phyloP scores from a whole-genome alignment of 768 basidiomycete species.

The Solioccasus polychromus region DNA sequence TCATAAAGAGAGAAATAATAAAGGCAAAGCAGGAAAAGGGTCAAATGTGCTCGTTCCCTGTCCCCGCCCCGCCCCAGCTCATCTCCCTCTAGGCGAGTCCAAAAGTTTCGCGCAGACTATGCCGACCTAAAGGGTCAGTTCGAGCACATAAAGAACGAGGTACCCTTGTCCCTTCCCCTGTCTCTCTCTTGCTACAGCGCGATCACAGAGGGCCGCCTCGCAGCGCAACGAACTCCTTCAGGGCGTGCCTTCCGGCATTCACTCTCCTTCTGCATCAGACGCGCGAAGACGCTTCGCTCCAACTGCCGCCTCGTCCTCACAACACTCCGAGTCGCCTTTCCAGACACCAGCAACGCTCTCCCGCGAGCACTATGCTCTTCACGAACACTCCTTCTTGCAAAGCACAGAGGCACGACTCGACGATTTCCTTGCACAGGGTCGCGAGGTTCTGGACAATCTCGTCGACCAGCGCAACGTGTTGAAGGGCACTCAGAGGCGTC shows the following conservation, averaged over 20 bases:
- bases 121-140: constrained; percentile 79
- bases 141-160: constrained; percentile 69
- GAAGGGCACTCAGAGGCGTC: constrained; percentile 87
- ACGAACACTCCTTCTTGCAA: constrained; percentile 87
- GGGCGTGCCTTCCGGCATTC: constrained; percentile 37
- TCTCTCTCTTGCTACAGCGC: not conserved
- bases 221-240: constrained; percentile 67
- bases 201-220: constrained; percentile 51
- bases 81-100: constrained; percentile 66
- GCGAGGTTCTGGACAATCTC: constrained; percentile 87
- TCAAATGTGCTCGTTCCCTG: constrained; percentile 57
- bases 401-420: constrained; percentile 81
- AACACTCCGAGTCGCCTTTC: constrained; percentile 87
- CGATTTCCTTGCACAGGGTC: constrained; percentile 88
- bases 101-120: constrained; percentile 89
- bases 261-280: constrained; percentile 38
- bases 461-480: constrained; percentile 90
- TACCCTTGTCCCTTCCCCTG: not conserved
- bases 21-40: constrained; percentile 97
- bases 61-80: constrained; percentile 2
- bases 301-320: constrained; percentile 39
- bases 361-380: constrained; percentile 76
- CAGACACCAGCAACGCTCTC: constrained; percentile 52
- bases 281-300: constrained; percentile 63
- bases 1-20: constrained; percentile 95